phyloP scores from a whole-genome alignment of 2,329 filamentous ascomycete genomes.

The Phaeomoniella chlamydospora region DNA sequence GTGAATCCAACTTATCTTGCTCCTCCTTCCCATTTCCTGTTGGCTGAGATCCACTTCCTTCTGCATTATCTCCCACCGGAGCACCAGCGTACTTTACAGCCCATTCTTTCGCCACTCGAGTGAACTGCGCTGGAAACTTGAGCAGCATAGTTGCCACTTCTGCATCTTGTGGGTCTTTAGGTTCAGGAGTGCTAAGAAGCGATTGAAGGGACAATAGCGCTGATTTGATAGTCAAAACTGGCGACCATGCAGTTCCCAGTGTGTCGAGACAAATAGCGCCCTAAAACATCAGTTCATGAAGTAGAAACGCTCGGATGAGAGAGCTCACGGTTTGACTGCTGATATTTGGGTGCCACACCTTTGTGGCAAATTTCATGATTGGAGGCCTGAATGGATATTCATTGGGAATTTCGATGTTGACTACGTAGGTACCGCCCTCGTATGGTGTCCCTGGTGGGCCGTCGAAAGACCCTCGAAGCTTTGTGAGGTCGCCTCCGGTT shows the following conservation, averaged over 20 bases:
- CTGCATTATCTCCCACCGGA: conserved; percentile 40
- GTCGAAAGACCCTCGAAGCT: conserved; percentile 68
- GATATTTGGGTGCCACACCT: conserved; percentile 95
- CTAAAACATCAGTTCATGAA: conserved; percentile 28
- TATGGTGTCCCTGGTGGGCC: conserved; percentile 91
- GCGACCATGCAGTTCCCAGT: conserved; percentile 78
- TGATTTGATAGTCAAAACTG: conserved; percentile 91
- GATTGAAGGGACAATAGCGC: conserved; percentile 86
- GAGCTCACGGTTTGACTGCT: conserved; percentile 73
- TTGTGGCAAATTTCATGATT: conserved; percentile 79
- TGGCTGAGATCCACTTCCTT: conserved; percentile 36
- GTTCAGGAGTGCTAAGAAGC: conserved; percentile 83
- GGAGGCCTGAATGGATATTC: conserved; percentile 92
- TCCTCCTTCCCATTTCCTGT: conserved; percentile 34
- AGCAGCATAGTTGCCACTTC: conserved; percentile 88
- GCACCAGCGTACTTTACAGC: conserved; percentile 72
- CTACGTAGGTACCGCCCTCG: conserved; percentile 64
- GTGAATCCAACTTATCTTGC: conserved; percentile 37
- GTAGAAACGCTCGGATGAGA: conserved; percentile 4
- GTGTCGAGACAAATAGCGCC: conserved; percentile 96
- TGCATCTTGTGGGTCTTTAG: conserved; percentile 91
- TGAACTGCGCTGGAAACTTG: conserved; percentile 62
- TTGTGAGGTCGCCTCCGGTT: conserved; percentile 55
- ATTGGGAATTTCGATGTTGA: conserved; percentile 76
- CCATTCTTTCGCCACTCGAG: conserved; percentile 77